A percentile compares a stretch with the other conserved stretches of the same genome.
Conservation (phyloP, 1,284 basidiomycete species). For the Ganoderma leucocontextum region DNA sequence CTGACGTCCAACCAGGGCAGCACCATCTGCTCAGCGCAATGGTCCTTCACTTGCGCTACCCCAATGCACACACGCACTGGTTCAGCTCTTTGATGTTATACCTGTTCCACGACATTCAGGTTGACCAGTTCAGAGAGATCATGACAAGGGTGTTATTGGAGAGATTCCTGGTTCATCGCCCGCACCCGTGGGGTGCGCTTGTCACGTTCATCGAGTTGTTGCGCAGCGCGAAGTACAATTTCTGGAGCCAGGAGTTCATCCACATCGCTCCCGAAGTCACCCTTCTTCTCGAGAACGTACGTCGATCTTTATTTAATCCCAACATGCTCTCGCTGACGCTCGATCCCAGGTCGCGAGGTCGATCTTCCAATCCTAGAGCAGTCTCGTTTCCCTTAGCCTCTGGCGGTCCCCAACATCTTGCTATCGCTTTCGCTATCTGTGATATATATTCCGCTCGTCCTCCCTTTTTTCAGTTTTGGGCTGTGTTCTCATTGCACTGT, state of each 20-base stretch:
- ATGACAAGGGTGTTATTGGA: slow-evolving; percentile 93
- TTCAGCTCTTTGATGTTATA: slow-evolving; percentile 90
- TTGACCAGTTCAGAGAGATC: slow-evolving; percentile 87
- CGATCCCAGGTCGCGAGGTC: slow-evolving; percentile 69
- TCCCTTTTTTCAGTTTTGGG: slow-evolving; percentile 45
- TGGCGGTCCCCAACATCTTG: slow-evolving; percentile 41
- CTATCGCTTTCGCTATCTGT: slow-evolving; percentile 68
- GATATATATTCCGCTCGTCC: slow-evolving; percentile 57
- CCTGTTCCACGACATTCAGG: slow-evolving; percentile 82
- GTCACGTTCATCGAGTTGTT: slow-evolving; percentile 94
- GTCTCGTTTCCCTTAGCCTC: slow-evolving; percentile 34
- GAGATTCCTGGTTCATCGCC: slow-evolving; percentile 91
- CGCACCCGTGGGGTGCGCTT: slow-evolving; percentile 97
- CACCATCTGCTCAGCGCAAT: slow-evolving; percentile 92
- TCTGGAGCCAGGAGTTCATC: slow-evolving; percentile 87
- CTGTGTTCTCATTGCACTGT: slow-evolving; percentile 62
- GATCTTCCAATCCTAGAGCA: slow-evolving; percentile 76
- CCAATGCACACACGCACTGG: slow-evolving; percentile 97
- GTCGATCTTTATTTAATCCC: slow-evolving; percentile 39
- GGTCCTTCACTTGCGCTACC: slow-evolving; percentile 94
- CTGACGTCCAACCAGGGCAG: slow-evolving; percentile 66
- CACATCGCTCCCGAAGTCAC: slow-evolving; percentile 84
- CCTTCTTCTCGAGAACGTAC: slow-evolving; percentile 80
- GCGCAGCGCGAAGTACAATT: slow-evolving; percentile 84
- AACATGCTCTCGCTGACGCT: slow-evolving; percentile 10